Evolutionary conservation across 2,329 filamentous ascomycete genomes (phyloP), one percentile per base, ranked within the genome.

Genomic region (Akanthomyces lecanii): DNA sequence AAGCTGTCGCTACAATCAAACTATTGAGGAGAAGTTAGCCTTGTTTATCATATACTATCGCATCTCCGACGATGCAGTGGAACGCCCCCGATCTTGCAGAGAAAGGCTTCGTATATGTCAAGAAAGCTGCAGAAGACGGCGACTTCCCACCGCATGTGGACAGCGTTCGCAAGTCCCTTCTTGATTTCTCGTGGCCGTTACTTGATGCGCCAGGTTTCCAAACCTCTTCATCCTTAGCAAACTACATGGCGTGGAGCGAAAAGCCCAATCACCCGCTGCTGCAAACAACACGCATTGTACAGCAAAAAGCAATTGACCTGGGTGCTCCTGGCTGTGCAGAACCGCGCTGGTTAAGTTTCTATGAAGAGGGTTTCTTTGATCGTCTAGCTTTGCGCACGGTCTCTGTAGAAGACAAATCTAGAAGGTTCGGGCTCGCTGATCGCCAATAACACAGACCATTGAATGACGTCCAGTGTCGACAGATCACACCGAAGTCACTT

Each of bases 401-500:
- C 42, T 42, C 3, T 53, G 65, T 28, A 59, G 14, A 44, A n/a
- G n/a, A 21, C 21, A 21, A 21, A 21, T 21, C 42, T 21, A 52
- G 63, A 54, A 55, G 16, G 18, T 53, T 18, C 23, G 14, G n/a
- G 28, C 11, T 28, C 4, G 7, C 21, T 8, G 5, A 1, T 2
- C 14, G 14, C 33, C 2, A 2, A n/a, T 1, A 0, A 14, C 30
- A 14, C 21, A 6, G 42, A n/a, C 5, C 45, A 3, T 10, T 25
- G 23, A 10, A 23, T 48, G 12, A 48, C 16, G 14, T 28, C 6
- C 28, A 1, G 23, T 23, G 23, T 12, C 45, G 21, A 65, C 21
- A 14, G 12, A 11, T 6, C 62, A 18, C 66, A 66, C 10, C 65
- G 65, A 3, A 63, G 42, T 47, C 66, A 66, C n/a, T 68, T 66